Evolutionary conservation across 352 stramenopile genomes (phyloP).

Genomic region (Blastocystis sp.): DNA sequence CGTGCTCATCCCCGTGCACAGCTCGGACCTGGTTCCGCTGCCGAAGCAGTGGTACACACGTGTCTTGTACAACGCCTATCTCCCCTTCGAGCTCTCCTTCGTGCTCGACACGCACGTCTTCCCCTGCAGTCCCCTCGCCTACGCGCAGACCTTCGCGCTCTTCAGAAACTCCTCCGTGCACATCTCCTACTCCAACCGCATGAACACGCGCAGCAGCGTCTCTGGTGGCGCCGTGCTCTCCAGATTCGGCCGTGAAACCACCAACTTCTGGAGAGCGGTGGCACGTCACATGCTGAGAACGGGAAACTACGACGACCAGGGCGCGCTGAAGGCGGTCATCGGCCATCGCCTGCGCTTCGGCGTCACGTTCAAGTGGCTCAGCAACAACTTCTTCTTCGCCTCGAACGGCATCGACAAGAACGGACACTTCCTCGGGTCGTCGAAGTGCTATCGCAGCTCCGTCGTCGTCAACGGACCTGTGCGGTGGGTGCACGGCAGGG

Average conservation of each 20-base stretch:
- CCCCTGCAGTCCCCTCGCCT: not conserved
- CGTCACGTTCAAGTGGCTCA: not conserved
- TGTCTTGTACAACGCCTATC: slow-evolving; percentile 3
- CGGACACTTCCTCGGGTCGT: not conserved
- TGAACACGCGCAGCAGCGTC: not conserved
- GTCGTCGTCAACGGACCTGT: not conserved
- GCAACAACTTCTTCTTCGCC: slow-evolving; percentile 31
- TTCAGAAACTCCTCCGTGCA: not conserved
- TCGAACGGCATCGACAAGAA: not conserved
- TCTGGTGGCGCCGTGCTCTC: not conserved
- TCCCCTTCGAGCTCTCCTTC: not conserved
- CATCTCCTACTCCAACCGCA: not conserved
- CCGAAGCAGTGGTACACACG: not conserved
- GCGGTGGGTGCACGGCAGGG: not conserved
- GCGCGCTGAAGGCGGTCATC: not conserved
- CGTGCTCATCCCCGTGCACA: slow-evolving; percentile 9
- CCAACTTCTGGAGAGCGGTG: not conserved
- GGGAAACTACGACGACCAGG: not conserved
- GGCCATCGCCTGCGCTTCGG: no score
- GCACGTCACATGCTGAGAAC: not conserved
- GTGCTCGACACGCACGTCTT: slow-evolving; percentile 25
- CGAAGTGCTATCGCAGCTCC: not conserved
- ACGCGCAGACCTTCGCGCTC: not conserved
- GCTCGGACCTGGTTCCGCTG: not conserved
- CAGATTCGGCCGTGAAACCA: not conserved